phyloP scores from a whole-genome alignment of 495 filamentous ascomycete species.

The Podospora tetraspora region DNA sequence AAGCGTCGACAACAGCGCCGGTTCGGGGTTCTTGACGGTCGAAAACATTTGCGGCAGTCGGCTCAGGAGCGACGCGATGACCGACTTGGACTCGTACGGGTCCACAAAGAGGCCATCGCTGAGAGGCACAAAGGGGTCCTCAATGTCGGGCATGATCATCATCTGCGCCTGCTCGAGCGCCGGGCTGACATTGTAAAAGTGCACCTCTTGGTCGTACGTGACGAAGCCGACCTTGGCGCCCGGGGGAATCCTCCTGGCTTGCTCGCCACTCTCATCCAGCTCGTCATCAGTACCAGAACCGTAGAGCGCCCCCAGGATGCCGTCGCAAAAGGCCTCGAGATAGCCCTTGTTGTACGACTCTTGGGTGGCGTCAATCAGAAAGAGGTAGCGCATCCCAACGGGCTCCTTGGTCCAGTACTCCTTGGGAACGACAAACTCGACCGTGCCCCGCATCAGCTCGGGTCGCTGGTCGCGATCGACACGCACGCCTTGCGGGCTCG shows the following conservation, averaged over 20 bases:
- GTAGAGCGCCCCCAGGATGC: constrained; percentile 80
- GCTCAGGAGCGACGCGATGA: constrained; percentile 78
- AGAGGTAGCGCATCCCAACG: constrained; percentile 79
- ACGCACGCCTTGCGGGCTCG: constrained; percentile 79
- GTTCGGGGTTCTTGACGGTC: constrained; percentile 79
- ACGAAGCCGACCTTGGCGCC: constrained; percentile 91
- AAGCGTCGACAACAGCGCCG: constrained; percentile 76
- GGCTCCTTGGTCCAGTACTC: constrained; percentile 98
- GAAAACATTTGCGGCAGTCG: constrained; percentile 81
- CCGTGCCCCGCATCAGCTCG: constrained; percentile 83
- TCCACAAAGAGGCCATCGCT: constrained; percentile 93
- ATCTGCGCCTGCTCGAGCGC: constrained; percentile 86
- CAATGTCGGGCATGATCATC: constrained; percentile 97
- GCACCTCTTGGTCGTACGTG: constrained; percentile 90
- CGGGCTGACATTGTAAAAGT: constrained; percentile 91
- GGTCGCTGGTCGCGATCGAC: constrained; percentile 86
- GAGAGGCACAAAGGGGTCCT: constrained; percentile 93
- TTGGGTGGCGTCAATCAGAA: constrained; percentile 87
- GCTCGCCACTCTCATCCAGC: constrained; percentile 51
- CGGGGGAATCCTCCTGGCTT: constrained; percentile 60
- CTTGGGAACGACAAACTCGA: constrained; percentile 94
- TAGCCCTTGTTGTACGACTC: constrained; percentile 86
- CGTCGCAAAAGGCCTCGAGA: constrained; percentile 85
- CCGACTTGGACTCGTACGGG: constrained; percentile 82
- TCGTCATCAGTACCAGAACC: constrained; percentile 51